Evolutionary conservation across 164 flowering plant genomes (phyloP).

Genomic region (Vitis rupestris): DNA sequence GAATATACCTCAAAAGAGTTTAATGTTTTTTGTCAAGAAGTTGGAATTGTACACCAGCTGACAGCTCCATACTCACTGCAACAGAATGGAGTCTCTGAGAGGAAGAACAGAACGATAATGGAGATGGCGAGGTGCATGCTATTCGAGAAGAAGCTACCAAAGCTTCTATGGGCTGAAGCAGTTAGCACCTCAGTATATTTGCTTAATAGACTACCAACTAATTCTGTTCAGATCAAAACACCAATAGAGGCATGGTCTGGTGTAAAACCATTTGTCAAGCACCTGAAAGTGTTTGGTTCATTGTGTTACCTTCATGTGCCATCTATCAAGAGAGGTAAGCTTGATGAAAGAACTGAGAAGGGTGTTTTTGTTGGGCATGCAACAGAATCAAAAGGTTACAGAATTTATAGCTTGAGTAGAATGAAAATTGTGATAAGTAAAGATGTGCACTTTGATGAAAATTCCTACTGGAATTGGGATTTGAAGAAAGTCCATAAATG

Average conservation of each 20-base stretch:
- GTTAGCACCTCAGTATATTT: background rate
- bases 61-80: background rate
- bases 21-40: background rate
- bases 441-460: constrained; percentile 4
- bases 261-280: background rate
- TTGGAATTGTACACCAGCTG: background rate
- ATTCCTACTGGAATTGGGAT: background rate
- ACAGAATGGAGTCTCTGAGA: constrained; percentile 1
- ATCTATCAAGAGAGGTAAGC: background rate
- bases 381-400: background rate
- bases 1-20: constrained; percentile 3
- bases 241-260: constrained; percentile 5
- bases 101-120: constrained; percentile 5
- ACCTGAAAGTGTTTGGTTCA: constrained; percentile 3
- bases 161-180: background rate
- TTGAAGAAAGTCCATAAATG: no score
- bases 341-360: background rate
- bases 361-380: background rate
- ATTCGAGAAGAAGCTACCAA: background rate
- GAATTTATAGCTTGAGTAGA: background rate
- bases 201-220: background rate
- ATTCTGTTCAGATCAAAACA: background rate
- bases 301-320: background rate
- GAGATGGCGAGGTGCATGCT: constrained; percentile 5
- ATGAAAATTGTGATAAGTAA: background rate